Conservation (phyloP, 2,329 filamentous ascomycete species). For the Aspergillus persii region DNA sequence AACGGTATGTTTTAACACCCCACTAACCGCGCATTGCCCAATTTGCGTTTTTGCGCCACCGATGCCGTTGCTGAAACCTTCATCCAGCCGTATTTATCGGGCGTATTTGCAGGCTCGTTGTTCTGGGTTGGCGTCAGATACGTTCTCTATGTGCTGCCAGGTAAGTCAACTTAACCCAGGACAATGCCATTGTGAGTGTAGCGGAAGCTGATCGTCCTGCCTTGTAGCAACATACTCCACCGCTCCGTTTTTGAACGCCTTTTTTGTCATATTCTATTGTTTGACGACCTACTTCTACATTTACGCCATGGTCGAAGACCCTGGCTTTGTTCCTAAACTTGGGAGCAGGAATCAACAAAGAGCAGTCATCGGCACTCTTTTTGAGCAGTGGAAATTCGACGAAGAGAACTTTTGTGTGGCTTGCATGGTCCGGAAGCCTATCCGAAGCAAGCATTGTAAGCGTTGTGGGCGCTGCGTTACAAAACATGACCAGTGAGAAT, state of each 20-base stretch:
- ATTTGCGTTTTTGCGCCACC: neutral
- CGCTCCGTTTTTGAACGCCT: constrained; percentile 73
- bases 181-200: neutral
- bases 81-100: constrained; percentile 78
- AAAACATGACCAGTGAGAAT: constrained; percentile 88
- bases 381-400: constrained; percentile 84
- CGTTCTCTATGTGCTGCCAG: constrained; percentile 69
- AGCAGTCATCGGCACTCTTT: constrained; percentile 80
- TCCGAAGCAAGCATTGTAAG: constrained; percentile 94
- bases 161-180: constrained; percentile 46
- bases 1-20: constrained; percentile 59
- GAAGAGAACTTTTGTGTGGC: constrained; percentile 90
- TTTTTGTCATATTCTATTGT: constrained; percentile 64
- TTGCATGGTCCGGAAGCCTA: constrained; percentile 90
- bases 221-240: constrained; percentile 60
- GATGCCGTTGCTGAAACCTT: constrained; percentile 9
- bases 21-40: neutral
- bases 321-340: constrained; percentile 88
- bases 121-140: constrained; percentile 79
- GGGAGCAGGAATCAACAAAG: constrained; percentile 87
- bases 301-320: constrained; percentile 81
- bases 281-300: constrained; percentile 83
- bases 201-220: constrained; percentile 8
- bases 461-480: constrained; percentile 89
- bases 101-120: constrained; percentile 84